phyloP scores from a whole-genome alignment of 805 yeast genomes.

The Myxozyma vanderwaltii region DNA sequence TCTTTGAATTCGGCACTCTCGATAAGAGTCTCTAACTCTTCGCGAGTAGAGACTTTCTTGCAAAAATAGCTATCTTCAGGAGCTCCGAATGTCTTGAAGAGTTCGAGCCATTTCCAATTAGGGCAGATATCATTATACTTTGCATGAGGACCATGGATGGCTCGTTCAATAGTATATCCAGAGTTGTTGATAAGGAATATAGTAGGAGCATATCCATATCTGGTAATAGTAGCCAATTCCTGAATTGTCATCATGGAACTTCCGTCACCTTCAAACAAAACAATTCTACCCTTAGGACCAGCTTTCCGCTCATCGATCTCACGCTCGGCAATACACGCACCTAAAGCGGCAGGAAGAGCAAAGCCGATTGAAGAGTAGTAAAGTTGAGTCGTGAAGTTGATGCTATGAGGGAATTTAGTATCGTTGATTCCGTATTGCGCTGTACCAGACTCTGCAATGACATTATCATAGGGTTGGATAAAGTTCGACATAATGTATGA shows the following conservation, averaged over 20 bases:
- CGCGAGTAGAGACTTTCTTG: slow-evolving; percentile 31
- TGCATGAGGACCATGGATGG: slow-evolving; percentile 75
- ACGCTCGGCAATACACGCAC: slow-evolving; percentile 71
- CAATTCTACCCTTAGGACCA: slow-evolving; percentile 49
- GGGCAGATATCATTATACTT: slow-evolving; percentile 81
- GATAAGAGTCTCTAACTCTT: slow-evolving; percentile 40
- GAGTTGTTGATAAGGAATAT: slow-evolving; percentile 77
- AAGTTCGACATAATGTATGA: slow-evolving; percentile 43
- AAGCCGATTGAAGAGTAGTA: slow-evolving; percentile 86
- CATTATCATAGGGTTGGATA: slow-evolving; percentile 63
- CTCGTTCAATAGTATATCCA: slow-evolving; percentile 90
- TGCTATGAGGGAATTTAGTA: slow-evolving; percentile 58
- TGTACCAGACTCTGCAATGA: slow-evolving; percentile 84
- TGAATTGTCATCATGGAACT: slow-evolving; percentile 90
- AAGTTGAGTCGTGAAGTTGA: slow-evolving; percentile 56
- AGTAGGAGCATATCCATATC: slow-evolving; percentile 63
- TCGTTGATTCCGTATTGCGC: slow-evolving; percentile 77
- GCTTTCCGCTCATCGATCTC: slow-evolving; percentile 50
- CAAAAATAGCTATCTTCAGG: slow-evolving; percentile 35
- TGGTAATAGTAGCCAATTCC: slow-evolving; percentile 68
- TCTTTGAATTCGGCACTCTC: slow-evolving; percentile 44
- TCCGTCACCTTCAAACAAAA: slow-evolving; percentile 87
- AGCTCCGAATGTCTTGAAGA: slow-evolving; percentile 67
- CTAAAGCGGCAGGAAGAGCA: slow-evolving; percentile 84
- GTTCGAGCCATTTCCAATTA: slow-evolving; percentile 76